Base-by-base conservation (phyloP, 2,329 filamentous ascomycete genomes). In the Pyrenochaeta sp. region DNA sequence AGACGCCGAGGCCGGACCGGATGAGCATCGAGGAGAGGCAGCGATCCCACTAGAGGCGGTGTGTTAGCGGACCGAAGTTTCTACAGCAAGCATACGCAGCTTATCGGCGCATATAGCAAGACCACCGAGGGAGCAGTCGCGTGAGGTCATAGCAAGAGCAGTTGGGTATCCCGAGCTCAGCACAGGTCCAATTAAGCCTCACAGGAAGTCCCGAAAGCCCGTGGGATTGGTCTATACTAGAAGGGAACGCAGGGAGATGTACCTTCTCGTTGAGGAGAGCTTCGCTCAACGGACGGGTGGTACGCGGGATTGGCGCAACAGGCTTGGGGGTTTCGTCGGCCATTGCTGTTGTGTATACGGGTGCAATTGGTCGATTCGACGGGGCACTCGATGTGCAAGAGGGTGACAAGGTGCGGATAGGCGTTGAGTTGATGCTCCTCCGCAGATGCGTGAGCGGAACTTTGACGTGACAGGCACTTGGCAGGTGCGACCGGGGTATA, bases 181-280 rank as follows among this genome's bases (percentile, higher is more conserved):
- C 3, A 9, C 6, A 5, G 24, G 12, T 9, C 24, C 13, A 24
- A 2, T 15, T 9, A 43, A 50, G 42, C 39, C 15, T n/a, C 36
- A 39, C 15, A 13, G 2, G 15, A 39, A 39, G 13, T 5, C 15
- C 13, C 15, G 13, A 44, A 25, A 25, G 40, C 22, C 13, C 25
- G 22, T 9, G 40, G 19, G 8, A 12, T 25, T 15, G 24, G 4
- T 42, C 39, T 22, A 25, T 5, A 24, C 3, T 10, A 4, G 3
- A 15, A 15, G 12, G 12, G 13, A 4, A 15, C 15, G 36, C 42
- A 22, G 40, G 60, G 50, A 50, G 37, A 28, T 53, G 69, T 88
- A 97, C 95, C 93, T 99, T 99, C 84, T 99, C 95, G 82, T 98
- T 98, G 77, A 99, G 88, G 74, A 99, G 88, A 76, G 94, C 92